Evolutionary conservation across 176 grass and related monocot genomes (phyloP), one percentile per base, ranked within the genome.

Genomic region (Miscanthus lutarioriparius): DNA sequence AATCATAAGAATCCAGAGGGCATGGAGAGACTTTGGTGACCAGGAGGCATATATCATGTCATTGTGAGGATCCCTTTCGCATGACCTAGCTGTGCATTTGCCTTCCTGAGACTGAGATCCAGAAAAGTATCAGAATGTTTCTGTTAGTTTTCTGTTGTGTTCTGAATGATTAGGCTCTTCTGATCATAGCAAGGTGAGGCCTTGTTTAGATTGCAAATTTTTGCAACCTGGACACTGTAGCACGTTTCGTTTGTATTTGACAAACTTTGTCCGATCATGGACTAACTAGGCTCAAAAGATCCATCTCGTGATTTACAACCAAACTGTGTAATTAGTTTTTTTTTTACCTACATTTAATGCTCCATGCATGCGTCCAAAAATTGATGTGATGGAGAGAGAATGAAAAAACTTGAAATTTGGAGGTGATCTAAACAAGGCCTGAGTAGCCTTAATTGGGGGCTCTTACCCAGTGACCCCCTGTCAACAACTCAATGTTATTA

Each of bases 1-100:
- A 89, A 81, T 4, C 64, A 6, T 85, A 84, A 84, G 59, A 41
- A 3, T 14, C 33, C 16, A 36, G 58, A 26, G 12, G 26, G 30
- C 66, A 13, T 25, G 76, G 61, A 49, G 9, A 49, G 14, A 38
- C 25, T 73, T 41, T 53, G 28, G 30, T 76, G 7, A 37, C 63
- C 15, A 6, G 26, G 58, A 74, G 47, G 17, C 11, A 10, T 1
- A 20, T 22, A 1, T 1, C 35, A 8, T 65, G 2, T 12, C 33
- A 1, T 4, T 19, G 3, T 10, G 22, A 37, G 37, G 9, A 14
- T 10, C 2, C 3, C 6, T 71, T 64, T 9, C 11, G 10, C 25
- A 64, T 8, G 2, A 1, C 26, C 12, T 27, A 47, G 58, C 81
- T 67, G 64, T 33, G 7, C 47, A 22, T 56, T 1, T 37, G 26